Conservation (phyloP, 768 basidiomycete genomes). For the Stropharia rugosoannulata region DNA sequence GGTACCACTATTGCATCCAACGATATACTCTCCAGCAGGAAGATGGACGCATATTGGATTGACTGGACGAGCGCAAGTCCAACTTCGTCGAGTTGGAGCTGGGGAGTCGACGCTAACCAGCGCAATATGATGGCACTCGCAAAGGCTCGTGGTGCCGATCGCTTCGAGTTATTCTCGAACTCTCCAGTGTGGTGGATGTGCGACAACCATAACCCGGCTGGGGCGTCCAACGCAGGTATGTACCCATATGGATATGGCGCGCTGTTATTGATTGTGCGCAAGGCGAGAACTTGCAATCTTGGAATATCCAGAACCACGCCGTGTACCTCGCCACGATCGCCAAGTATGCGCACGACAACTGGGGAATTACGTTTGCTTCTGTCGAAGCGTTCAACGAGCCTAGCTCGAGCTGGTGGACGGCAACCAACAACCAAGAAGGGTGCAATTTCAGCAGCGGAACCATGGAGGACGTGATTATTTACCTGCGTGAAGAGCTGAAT, state of each 20-base stretch:
- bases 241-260: not conserved
- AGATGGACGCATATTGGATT: slow-evolving; percentile 16
- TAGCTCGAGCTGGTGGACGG: slow-evolving; percentile 17
- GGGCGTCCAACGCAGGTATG: slow-evolving; percentile 9
- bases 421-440: slow-evolving; percentile 18
- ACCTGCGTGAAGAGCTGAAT: slow-evolving; percentile 15
- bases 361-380: slow-evolving; percentile 15
- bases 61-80: slow-evolving; percentile 15
- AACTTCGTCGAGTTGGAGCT: slow-evolving; percentile 17
- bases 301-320: slow-evolving; percentile 16
- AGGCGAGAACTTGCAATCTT: slow-evolving; percentile 18
- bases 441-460: slow-evolving; percentile 17
- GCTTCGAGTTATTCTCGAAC: slow-evolving; percentile 16
- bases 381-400: slow-evolving; percentile 19
- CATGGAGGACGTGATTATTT: slow-evolving; percentile 9
- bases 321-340: slow-evolving; percentile 17
- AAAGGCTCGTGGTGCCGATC: slow-evolving; percentile 12
- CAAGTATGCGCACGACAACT: slow-evolving; percentile 16
- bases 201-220: slow-evolving; percentile 16
- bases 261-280: not conserved
- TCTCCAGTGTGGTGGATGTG: slow-evolving; percentile 21
- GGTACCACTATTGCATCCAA: slow-evolving; percentile 13
- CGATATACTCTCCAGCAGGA: slow-evolving; percentile 11
- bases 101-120: slow-evolving; percentile 15
- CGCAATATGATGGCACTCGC: slow-evolving; percentile 14